Percentiles rank a stretch among this genome's conserved stretches.
Conservation (phyloP, 1,284 basidiomycete species). For the Boletus sp. region DNA sequence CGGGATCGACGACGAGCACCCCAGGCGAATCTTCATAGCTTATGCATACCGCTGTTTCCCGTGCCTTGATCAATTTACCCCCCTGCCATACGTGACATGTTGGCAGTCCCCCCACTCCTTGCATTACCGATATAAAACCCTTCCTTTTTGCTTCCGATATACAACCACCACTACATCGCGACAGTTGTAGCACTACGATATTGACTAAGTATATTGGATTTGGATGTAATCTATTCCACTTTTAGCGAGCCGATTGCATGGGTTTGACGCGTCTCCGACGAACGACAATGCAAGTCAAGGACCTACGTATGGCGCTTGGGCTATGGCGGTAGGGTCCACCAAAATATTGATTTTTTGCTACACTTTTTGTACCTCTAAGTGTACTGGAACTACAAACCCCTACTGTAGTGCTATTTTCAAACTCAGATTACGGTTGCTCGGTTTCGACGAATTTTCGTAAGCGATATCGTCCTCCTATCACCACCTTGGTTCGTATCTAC, state of each 20-base stretch:
- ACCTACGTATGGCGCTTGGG: no score
- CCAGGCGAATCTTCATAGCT: neutral
- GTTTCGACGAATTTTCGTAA: no score
- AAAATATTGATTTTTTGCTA: no score
- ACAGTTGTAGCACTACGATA: conserved; percentile 25
- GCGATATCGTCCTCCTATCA: neutral
- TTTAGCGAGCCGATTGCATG: neutral
- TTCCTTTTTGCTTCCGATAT: neutral
- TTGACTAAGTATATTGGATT: conserved; percentile 7
- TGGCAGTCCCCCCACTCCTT: conserved; percentile 15
- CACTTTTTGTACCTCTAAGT: no score
- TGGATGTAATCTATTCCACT: conserved; percentile 23
- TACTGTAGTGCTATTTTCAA: no score
- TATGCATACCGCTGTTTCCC: neutral
- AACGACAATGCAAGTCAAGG: neutral
- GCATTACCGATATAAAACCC: neutral
- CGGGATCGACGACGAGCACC: conserved; percentile 33
- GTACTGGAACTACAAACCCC: no score
- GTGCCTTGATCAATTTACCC: neutral
- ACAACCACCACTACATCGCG: conserved; percentile 5
- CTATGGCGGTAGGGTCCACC: no score
- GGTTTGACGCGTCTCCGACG: neutral
- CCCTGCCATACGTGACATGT: neutral
- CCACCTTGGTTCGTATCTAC: no score
- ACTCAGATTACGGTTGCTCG: no score